Base-by-base conservation (phyloP, 2,329 filamentous ascomycete species). In the Lomentospora prolificans region DNA sequence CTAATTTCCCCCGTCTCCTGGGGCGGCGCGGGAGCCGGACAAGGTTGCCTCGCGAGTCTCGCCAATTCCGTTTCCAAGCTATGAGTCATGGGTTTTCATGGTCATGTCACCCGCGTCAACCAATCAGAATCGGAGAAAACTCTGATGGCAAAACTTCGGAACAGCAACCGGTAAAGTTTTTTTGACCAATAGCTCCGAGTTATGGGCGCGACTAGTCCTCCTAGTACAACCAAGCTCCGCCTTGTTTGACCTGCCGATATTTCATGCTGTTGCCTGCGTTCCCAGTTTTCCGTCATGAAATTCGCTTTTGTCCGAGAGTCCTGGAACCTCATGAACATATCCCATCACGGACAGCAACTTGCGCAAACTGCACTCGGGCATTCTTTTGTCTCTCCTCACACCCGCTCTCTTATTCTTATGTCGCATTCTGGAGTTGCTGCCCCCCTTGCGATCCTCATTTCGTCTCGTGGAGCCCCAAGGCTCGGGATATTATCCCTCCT, bases 361-460 rank as follows among this genome's bases (percentile, higher is more conserved):
- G n/a, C 36, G 19, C 36, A 19, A 2, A 41, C 10, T 17, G n/a
- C n/a, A n/a, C n/a, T n/a, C n/a, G n/a, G n/a, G 19, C n/a, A 19
- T 62, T 63, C 60, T 25, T 57, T 61, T 57, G 54, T 57, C 55
- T 52, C 56, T 58, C 44, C 56, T 61, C 57, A 53, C 53, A 51
- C 60, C 61, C 53, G 59, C 57, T 60, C 63, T 58, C 66, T 69
- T 68, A 64, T 64, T 65, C 62, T 59, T 61, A 64, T 62, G 60
- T 48, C 22, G 44, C 44, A 58, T 60, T 61, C 58, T 58, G 58
- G 62, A 64, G 64, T 68, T 65, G 58, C 51, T 63, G 58, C n/a
- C n/a, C n/a, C n/a, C 63, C 63, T 64, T 60, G 44, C 46, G 58
- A 57, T 65, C 63, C 67, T 60, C 63, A 56, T 60, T 63, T 60